These are phyloP conservation scores for Chaetomidium leptoderma DNA, from an alignment of 495 filamentous ascomycete species.

Conservation along the genomic window DNA sequence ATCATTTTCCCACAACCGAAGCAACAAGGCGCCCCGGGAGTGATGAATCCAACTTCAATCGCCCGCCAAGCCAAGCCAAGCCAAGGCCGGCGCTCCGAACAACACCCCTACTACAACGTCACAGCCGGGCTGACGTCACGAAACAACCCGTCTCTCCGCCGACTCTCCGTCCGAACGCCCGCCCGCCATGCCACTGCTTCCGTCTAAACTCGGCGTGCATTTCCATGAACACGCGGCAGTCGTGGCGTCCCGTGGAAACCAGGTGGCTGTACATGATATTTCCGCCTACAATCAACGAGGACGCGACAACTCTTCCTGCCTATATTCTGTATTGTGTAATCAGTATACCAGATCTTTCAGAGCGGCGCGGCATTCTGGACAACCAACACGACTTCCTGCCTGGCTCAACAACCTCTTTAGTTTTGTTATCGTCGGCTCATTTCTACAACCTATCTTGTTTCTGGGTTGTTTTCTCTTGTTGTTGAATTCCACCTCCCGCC, in stretches of 20 bases:
- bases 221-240: no score
- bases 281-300: neutral
- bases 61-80: neutral
- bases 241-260: no score
- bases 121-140: conserved; percentile 5
- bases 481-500: neutral
- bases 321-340: no score
- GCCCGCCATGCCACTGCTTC: neutral
- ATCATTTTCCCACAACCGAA: neutral
- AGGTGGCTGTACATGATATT: neutral
- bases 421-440: neutral
- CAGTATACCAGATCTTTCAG: neutral
- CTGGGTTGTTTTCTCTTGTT: neutral
- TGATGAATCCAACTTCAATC: no score
- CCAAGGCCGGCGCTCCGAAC: no score
- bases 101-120: conserved; percentile 1
- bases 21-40: neutral
- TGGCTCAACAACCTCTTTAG: neutral
- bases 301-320: neutral
- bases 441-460: neutral
- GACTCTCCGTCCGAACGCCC: neutral
- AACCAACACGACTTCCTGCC: neutral
- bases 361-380: neutral
- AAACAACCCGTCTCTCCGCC: no score
- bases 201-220: neutral